Base-by-base conservation (phyloP, 192 early-diverging fungal species). In the Umbelopsis isabellina region DNA sequence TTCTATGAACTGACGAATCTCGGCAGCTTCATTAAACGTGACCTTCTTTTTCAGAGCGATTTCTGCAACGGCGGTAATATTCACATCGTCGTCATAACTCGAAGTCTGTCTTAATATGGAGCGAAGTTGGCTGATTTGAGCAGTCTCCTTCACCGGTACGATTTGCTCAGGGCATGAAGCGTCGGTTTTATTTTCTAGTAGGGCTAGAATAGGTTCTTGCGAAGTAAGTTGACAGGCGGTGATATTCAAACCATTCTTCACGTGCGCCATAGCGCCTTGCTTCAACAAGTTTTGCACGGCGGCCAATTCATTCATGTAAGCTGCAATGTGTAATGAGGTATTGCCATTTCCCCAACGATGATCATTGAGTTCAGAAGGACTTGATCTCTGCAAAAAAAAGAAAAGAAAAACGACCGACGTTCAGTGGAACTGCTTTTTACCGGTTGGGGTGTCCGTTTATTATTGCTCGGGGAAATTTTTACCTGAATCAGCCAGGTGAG, bases 251-350 rank as follows among this genome's bases (percentile, higher is more conserved):
- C 67, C 47, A 30, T 69, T 69, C 22, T 37, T 47, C 20, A 69
- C 47, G 48, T 49, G 33, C 16, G 67, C 22, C 21, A 41, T 5
- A 49, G 67, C 67, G 48, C 67, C 67, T 10, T 51, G 47, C 7
- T 49, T 23, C 35, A 69, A 44, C 30, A 69, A 18, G 11, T 9
- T 12, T 48, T 69, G n/a, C 0, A 69, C 67, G 33, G 20, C 37
- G 48, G 47, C n/a, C 13, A 30, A 11, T 52, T 69, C 67, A 48
- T 52, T 52, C 37, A 27, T 49, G 47, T 52, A 69, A 10, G 67
- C 48, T 22, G 67, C 67, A 52, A 69, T 49, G 47, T 69, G 67
- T 12, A 69, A 41, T 22, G 67, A 49, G 21, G 67, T 69, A 52
- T 69, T 69, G 20, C 51, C 47, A 22, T 49, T 41, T 22, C 48